These are phyloP conservation scores for Agrocybe chaxingu DNA, from an alignment of 768 basidiomycete genomes.

Conservation along the genomic window DNA sequence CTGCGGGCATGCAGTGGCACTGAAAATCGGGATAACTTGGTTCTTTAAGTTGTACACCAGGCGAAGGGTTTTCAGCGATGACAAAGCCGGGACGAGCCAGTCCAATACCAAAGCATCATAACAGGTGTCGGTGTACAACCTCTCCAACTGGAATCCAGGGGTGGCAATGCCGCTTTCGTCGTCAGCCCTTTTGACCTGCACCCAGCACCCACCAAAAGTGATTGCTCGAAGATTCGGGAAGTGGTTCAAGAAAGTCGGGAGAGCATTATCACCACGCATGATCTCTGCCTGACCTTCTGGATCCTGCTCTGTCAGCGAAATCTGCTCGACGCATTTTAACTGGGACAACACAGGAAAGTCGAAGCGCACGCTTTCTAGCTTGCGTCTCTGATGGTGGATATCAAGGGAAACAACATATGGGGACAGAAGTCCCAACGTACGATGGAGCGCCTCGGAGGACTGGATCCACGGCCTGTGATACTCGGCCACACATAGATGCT, in stretches of 20 bases:
- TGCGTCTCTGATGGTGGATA: constrained; percentile 6
- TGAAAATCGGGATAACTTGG: neutral
- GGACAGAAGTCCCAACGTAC: constrained; percentile 5
- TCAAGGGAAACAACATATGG: constrained; percentile 9
- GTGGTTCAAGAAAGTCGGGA: constrained; percentile 10
- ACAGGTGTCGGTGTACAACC: neutral
- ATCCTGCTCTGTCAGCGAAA: constrained; percentile 3
- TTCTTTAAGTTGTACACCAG: neutral
- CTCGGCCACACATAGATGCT: constrained; percentile 5
- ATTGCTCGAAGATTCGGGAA: constrained; percentile 12
- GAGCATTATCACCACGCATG: constrained; percentile 1
- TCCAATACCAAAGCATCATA: neutral
- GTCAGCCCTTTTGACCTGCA: neutral
- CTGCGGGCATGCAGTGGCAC: neutral
- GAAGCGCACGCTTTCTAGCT: constrained; percentile 4
- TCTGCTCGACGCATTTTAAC: constrained; percentile 6
- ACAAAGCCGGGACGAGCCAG: constrained; percentile 2
- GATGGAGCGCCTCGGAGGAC: constrained; percentile 1
- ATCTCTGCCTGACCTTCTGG: too few relatives aligned
- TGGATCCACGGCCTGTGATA: constrained; percentile 13
- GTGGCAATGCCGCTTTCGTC: neutral
- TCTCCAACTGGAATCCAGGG: neutral
- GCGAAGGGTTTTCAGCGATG: neutral
- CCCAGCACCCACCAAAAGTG: constrained; percentile 5
- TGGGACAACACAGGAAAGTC: constrained; percentile 2